phyloP scores from a whole-genome alignment of 352 stramenopile genomes.

The Phytophthora constricta region DNA sequence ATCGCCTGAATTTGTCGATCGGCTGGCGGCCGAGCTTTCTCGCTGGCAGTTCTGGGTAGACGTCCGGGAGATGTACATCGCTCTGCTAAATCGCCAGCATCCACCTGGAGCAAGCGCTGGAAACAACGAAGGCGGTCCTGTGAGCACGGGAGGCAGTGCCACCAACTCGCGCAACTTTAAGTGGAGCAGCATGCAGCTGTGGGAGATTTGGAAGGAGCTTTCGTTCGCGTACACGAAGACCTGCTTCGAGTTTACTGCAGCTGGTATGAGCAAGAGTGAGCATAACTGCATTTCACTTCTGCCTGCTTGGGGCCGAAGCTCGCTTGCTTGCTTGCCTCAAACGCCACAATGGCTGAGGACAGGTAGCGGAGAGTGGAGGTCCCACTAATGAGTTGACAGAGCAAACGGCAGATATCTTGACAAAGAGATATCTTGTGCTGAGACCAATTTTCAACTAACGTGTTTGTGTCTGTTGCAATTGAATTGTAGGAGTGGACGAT shows the following conservation, averaged over 20 bases:
- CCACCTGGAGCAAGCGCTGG: constrained; percentile 18
- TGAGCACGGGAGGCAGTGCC: constrained; percentile 33
- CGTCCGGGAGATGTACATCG: constrained; percentile 78
- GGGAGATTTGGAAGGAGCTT: constrained; percentile 86
- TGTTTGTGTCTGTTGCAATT: no score
- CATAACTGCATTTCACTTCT: constrained; percentile 41
- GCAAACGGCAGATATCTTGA: constrained; percentile 15
- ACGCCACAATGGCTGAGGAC: background rate
- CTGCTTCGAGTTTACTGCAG: constrained; percentile 82
- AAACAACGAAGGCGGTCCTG: constrained; percentile 21
- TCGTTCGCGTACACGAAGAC: constrained; percentile 85
- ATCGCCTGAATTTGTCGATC: constrained; percentile 75
- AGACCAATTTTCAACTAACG: no score
- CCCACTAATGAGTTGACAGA: constrained; percentile 20
- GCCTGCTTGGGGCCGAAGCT: constrained; percentile 28
- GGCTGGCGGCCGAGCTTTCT: constrained; percentile 66
- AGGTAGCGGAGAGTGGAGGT: constrained; percentile 11
- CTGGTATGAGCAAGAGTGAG: constrained; percentile 86
- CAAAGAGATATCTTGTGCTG: constrained; percentile 24
- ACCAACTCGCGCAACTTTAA: constrained; percentile 69
- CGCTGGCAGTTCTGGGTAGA: constrained; percentile 86
- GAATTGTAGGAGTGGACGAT: constrained; percentile 74
- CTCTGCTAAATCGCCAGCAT: constrained; percentile 47
- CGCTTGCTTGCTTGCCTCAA: background rate
- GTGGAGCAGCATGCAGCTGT: constrained; percentile 85